Evolutionary conservation across 495 filamentous ascomycete species (phyloP), one percentile per base, ranked within the genome.

Genomic region (Tricharina praecox): DNA sequence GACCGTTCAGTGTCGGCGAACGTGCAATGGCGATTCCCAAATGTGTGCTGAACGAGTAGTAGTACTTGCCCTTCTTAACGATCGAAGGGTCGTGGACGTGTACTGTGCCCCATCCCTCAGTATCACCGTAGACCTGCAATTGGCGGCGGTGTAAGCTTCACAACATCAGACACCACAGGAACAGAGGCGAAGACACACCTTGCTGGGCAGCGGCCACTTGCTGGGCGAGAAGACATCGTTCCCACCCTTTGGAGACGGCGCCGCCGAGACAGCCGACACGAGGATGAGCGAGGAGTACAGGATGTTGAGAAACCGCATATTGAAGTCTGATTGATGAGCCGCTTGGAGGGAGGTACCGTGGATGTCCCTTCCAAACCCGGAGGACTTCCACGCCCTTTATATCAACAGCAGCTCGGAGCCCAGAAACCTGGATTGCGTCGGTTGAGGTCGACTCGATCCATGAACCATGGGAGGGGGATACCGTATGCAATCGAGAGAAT

Each of bases 1-100:
- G 68, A 0, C 68, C 69, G 20, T 52, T 58, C 15, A 69, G 60
- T 1, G 49, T 52, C 23, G 49, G 52, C 7, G 43, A 35, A 9
- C 52, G 18, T 5, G 38, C 34, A 23, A 49, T 49, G 4, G 38
- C 47, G 38, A 41, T 44, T 24, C 24, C 28, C 18, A 45, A 33
- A 39, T 52, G 39, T 8, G 52, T 49, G 4, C 16, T 24, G 24
- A 54, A 49, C 1, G 50, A 53, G 39, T 49, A 49, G 33, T 49
- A 54, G 10, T 35, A 34, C 10, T 21, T 21, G 2, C 38, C 24
- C 7, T 41, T 35, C 8, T 45, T 54, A 19, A 49, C 45, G 20
- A 53, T 21, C 8, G 41, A 43, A 11, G 39, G 32, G 26, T 54
- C 52, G 19, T 52, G 52, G n/a, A 54, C 43, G 15, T 53, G 50